Evolutionary conservation across 2,329 filamentous ascomycete species (phyloP), one percentile per base, ranked within the genome.

Genomic region (Tothia fuscella): DNA sequence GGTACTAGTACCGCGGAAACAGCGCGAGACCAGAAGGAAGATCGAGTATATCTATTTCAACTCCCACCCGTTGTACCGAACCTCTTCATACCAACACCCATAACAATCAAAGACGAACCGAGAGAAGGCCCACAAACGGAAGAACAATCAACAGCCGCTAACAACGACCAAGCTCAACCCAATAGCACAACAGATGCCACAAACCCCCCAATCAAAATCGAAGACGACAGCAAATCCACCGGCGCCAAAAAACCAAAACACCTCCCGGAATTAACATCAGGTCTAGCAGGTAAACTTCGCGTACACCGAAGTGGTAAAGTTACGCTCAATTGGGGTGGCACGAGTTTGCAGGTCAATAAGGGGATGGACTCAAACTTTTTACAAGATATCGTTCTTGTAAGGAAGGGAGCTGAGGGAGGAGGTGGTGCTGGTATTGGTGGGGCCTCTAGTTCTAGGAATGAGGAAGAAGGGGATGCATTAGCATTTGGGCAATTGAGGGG

Each of bases 11-110:
- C n/a, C 52, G 38, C 40, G 47, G 17, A 26, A 17, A n/a, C 21
- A 6, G 20, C 9, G 6, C 14, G 61, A 50, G 66, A 61, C 39
- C 61, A 62, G 31, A 62, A 67, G 14, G 59, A 70, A 26, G 70
- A 76, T 41, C 68, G 71, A 44, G 64, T 76, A 41, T 79, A 79
- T 53, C 63, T 79, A 39, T 73, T 80, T 55, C 76, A 80, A 55
- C 71, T 80, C 50, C 76, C 76, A 10, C 74, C 76, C 1, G 65
- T 76, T 44, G 70, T 78, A 3, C 76, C 76, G 4, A 70, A 71
- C 45, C 65, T 80, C 19, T 50, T 62, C 26, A 52, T 7, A 59
- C 66, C 1, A 17, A 16, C 14, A 2, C 36, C 42, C 1, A 38
- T 38, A 14, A 52, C 51, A 12, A 49, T 57, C 40, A 58, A 59